phyloP scores from a whole-genome alignment of 768 basidiomycete genomes.

The Kwoniella mangroviensis region DNA sequence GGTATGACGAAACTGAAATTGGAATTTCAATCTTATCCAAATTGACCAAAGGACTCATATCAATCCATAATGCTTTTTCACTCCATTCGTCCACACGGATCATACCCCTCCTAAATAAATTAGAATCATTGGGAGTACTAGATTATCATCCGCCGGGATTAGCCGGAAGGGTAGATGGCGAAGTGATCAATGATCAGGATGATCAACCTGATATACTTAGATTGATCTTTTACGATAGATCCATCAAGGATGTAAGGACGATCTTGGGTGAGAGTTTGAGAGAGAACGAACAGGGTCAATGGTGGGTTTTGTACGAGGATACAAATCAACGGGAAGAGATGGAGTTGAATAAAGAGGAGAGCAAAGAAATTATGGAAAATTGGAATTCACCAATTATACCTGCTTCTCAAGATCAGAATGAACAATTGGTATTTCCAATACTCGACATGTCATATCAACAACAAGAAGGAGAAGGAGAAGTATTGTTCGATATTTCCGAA shows the following conservation, averaged over 20 bases:
- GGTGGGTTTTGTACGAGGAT: slow-evolving; percentile 32
- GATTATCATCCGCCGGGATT: slow-evolving; percentile 18
- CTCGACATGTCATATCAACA: slow-evolving; percentile 24
- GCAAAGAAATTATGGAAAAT: slow-evolving; percentile 38
- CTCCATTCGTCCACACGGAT: slow-evolving; percentile 33
- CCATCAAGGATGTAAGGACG: slow-evolving; percentile 31
- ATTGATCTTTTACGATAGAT: slow-evolving; percentile 37
- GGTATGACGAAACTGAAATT: slow-evolving; percentile 36
- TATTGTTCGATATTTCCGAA: slow-evolving; percentile 21
- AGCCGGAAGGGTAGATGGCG: slow-evolving; percentile 8
- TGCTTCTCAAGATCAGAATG: neutral
- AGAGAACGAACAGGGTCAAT: slow-evolving; percentile 28
- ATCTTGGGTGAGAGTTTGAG: slow-evolving; percentile 39
- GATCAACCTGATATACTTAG: slow-evolving; percentile 41
- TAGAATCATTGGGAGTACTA: slow-evolving; percentile 41
- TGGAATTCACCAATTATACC: slow-evolving; percentile 23
- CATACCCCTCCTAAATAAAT: slow-evolving; percentile 38
- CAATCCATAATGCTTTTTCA: slow-evolving; percentile 37
- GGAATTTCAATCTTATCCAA: slow-evolving; percentile 37
- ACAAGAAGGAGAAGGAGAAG: neutral
- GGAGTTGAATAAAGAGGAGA: slow-evolving; percentile 29
- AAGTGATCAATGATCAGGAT: slow-evolving; percentile 28
- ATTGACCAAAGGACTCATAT: slow-evolving; percentile 31
- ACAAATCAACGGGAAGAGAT: neutral
- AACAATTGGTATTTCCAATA: slow-evolving; percentile 27